phyloP scores from a whole-genome alignment of 2,329 filamentous ascomycete species.

The Phaeosphaeriaceae sp. region DNA sequence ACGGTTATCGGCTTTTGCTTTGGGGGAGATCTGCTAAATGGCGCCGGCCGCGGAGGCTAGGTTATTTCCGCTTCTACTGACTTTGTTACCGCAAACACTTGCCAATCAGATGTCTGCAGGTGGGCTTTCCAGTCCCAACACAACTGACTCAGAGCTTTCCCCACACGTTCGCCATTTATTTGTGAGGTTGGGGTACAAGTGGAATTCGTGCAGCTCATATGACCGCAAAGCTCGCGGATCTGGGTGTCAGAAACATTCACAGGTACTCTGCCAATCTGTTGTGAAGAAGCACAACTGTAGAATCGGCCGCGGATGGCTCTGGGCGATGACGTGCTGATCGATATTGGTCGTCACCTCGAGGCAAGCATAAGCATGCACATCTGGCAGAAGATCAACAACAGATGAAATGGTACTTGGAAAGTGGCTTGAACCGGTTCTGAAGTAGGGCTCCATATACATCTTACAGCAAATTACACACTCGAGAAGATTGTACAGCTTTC shows the following conservation, averaged over 20 bases:
- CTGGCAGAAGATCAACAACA: not conserved
- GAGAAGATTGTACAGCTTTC: not conserved
- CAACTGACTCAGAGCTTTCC: not conserved
- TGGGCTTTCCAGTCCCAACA: slow-evolving; percentile 3
- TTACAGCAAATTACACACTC: not conserved
- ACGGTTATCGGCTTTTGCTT: not conserved
- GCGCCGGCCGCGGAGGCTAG: slow-evolving; percentile 33
- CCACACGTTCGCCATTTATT: slow-evolving; percentile 9
- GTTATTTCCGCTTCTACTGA: not conserved
- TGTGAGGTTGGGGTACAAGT: slow-evolving; percentile 2
- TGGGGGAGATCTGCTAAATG: not conserved
- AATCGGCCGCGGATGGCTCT: not conserved
- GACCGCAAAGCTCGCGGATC: not conserved
- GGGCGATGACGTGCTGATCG: not conserved
- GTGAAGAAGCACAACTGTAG: not conserved
- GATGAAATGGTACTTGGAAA: not conserved
- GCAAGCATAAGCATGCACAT: not conserved
- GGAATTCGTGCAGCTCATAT: not conserved
- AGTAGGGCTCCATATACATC: not conserved
- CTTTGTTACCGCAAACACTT: not conserved
- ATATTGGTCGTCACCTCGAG: not conserved
- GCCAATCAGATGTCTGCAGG: not conserved
- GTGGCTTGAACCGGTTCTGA: not conserved
- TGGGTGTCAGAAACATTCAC: not conserved
- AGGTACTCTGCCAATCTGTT: not conserved